These are phyloP conservation scores for Abortiporus biennis DNA, from an alignment of 1,284 basidiomycete genomes.

Conservation along the genomic window DNA sequence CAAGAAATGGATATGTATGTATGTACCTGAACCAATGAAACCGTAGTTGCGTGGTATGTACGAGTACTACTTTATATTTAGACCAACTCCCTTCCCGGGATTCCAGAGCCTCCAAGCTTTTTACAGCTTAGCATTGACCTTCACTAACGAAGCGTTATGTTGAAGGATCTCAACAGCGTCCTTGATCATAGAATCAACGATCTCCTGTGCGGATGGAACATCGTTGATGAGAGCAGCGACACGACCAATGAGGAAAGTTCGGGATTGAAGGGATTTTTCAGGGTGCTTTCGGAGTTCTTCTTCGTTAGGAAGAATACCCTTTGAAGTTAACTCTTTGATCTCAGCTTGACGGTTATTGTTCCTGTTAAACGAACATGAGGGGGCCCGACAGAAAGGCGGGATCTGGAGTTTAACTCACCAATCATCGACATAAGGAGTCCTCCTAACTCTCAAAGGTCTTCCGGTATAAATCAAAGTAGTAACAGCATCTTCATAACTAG, in stretches of 20 bases:
- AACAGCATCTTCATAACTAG: slow-evolving; percentile 66
- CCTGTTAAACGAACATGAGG: slow-evolving; percentile 26
- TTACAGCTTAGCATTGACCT: slow-evolving; percentile 30
- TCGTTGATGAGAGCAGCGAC: slow-evolving; percentile 69
- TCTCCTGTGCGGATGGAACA: slow-evolving; percentile 65
- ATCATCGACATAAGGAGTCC: slow-evolving; percentile 75
- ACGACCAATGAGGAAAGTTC: slow-evolving; percentile 70
- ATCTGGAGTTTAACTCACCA: slow-evolving; percentile 41
- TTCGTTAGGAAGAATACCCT: slow-evolving; percentile 68
- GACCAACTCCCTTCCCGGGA: no score
- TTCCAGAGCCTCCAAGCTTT: no score
- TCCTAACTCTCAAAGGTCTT: slow-evolving; percentile 78
- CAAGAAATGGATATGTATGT: no score
- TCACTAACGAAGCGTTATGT: slow-evolving; percentile 27
- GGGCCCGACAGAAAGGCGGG: neutral
- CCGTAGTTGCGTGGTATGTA: no score
- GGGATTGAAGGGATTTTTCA: slow-evolving; percentile 50
- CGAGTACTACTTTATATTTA: no score
- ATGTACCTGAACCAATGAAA: no score
- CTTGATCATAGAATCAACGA: slow-evolving; percentile 71
- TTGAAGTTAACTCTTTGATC: slow-evolving; percentile 66
- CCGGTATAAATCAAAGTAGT: slow-evolving; percentile 85
- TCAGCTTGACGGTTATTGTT: slow-evolving; percentile 57
- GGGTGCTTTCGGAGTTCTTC: slow-evolving; percentile 69
- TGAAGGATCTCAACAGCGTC: slow-evolving; percentile 45